These are phyloP conservation scores for Stygiomarasmius scandens DNA, from an alignment of 1,284 basidiomycete genomes.

Conservation along the genomic window DNA sequence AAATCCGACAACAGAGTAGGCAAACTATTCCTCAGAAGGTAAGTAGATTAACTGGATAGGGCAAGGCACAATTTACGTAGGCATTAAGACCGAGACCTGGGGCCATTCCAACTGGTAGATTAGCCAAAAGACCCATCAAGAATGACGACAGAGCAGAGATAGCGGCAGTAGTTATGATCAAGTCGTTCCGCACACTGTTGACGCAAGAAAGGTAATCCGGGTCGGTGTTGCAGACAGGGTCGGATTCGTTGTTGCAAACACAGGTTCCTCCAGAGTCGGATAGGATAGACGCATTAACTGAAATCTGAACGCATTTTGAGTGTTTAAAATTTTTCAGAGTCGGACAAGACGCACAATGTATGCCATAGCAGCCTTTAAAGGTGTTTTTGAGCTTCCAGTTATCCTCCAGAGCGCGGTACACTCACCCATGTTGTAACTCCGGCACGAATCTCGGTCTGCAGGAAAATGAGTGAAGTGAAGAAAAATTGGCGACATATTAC, in stretches of 20 bases:
- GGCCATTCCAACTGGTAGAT: constrained; percentile 82
- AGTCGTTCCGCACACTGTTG: constrained; percentile 67
- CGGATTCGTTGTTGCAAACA: constrained; percentile 54
- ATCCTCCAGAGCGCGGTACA: neutral
- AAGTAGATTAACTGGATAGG: neutral
- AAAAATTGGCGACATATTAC: constrained; percentile 28
- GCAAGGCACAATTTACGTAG: constrained; percentile 54
- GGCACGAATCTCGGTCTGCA: constrained; percentile 78
- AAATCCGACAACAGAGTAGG: constrained; percentile 87
- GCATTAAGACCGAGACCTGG: constrained; percentile 85
- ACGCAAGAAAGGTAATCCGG: constrained; percentile 67
- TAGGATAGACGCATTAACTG: constrained; percentile 82
- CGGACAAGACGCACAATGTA: constrained; percentile 43
- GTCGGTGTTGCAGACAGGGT: constrained; percentile 59
- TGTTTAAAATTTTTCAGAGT: constrained; percentile 16
- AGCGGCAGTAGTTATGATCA: constrained; percentile 80
- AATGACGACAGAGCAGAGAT: constrained; percentile 75
- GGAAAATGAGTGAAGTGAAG: neutral
- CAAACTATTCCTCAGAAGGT: constrained; percentile 54
- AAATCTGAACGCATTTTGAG: constrained; percentile 56
- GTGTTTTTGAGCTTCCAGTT: neutral
- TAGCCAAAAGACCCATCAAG: constrained; percentile 84
- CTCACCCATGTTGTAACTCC: constrained; percentile 83
- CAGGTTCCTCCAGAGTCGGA: constrained; percentile 82
- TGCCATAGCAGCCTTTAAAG: constrained; percentile 62